A percentile compares a stretch with the other conserved stretches of the same genome.
These are phyloP conservation scores for Isoetes taiwanensis DNA, from an alignment of 75 land plant genomes.

Conservation along the genomic window DNA sequence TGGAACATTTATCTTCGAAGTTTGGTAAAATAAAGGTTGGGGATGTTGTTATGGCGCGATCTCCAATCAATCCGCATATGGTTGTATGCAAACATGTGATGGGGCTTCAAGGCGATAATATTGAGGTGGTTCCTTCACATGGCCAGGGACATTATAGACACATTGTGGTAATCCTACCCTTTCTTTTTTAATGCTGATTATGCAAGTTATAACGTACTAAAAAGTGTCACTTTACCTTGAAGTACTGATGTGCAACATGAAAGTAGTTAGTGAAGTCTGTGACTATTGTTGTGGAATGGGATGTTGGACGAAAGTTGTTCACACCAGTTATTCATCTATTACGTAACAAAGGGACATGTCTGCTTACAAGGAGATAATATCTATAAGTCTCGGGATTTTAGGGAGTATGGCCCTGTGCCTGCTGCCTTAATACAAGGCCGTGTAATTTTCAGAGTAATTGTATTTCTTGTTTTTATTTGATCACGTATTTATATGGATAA, in stretches of 20 bases:
- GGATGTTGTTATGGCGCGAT: constrained; percentile 52
- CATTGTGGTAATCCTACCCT: too few relatives aligned
- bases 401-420: constrained; percentile 77
- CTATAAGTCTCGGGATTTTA: constrained; percentile 55
- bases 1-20: constrained; percentile 40
- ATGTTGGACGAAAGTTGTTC: background rate
- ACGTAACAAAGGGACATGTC: constrained; percentile 84
- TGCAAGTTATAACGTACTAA: background rate
- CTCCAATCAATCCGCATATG: constrained; percentile 56
- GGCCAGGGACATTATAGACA: constrained; percentile 15
- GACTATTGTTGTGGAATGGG: too few relatives aligned
- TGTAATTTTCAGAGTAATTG: constrained; percentile 41
- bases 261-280: background rate
- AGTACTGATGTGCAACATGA: too few relatives aligned
- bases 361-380: constrained; percentile 88
- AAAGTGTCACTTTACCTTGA: too few relatives aligned
- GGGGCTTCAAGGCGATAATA: constrained; percentile 61
- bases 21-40: constrained; percentile 38
- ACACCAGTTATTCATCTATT: background rate
- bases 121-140: constrained; percentile 24
- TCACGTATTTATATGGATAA: background rate
- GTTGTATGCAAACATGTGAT: constrained; percentile 47
- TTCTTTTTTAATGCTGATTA: too few relatives aligned
- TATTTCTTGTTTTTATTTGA: background rate
- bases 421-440: constrained; percentile 53